phyloP scores from a whole-genome alignment of 139 green algal genomes.

The Coelastrella sp. region DNA sequence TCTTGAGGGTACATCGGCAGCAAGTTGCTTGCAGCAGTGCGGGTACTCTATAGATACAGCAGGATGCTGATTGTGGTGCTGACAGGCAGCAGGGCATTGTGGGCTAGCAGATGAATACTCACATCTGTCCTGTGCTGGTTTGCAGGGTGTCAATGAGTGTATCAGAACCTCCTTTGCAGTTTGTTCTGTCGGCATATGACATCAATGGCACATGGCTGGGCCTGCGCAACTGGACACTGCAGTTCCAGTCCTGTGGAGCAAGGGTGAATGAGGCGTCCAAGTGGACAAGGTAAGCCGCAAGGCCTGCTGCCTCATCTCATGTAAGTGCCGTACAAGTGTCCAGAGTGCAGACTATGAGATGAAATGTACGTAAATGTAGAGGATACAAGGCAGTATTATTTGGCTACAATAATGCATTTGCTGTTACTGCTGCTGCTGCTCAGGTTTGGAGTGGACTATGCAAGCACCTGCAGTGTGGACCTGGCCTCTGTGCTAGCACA shows the following conservation, averaged over 20 bases:
- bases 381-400: not conserved
- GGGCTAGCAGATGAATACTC: no score
- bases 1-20: no score
- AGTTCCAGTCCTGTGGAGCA: constrained; percentile 68
- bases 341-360: not conserved
- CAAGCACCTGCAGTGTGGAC: constrained; percentile 54
- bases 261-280: constrained; percentile 38
- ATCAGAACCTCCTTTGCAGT: constrained; percentile 31
- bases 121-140: not conserved
- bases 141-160: constrained; percentile 42
- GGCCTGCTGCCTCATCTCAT: not conserved
- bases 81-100: no score
- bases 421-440: not conserved
- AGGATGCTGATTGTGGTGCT: not conserved
- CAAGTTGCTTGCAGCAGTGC: not conserved
- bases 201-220: constrained; percentile 75
- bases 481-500: constrained; percentile 37
- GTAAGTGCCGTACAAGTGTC: not conserved
- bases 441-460: constrained; percentile 67
- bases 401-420: not conserved
- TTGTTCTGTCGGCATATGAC: constrained; percentile 64
- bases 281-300: constrained; percentile 58
- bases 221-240: constrained; percentile 56
- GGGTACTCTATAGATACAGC: not conserved
- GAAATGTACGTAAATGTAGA: not conserved